A percentile compares a stretch with the other conserved stretches of the same genome.
phyloP scores from a whole-genome alignment of 2,329 filamentous ascomycete genomes.

The Arthrobotrys pseudoclavata region DNA sequence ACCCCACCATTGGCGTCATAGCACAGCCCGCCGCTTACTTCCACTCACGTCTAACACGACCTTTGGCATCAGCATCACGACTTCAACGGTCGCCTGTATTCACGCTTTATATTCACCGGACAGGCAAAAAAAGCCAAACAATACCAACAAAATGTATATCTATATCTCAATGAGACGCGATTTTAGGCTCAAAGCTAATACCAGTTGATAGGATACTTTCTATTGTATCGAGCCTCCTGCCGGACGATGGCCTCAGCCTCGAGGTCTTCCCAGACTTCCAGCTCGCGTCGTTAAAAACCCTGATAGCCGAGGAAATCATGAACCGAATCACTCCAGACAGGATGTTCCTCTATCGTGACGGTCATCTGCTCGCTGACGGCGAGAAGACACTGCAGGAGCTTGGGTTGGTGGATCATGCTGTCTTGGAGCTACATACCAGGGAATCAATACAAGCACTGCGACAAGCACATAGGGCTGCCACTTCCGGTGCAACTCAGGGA shows the following conservation, averaged over 20 bases:
- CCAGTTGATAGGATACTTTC: constrained; percentile 32
- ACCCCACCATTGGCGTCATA: constrained; percentile 58
- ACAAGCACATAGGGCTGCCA: constrained; percentile 65
- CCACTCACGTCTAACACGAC: not conserved
- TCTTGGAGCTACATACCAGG: constrained; percentile 87
- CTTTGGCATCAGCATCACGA: constrained; percentile 2
- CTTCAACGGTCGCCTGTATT: not conserved
- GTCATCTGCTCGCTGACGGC: constrained; percentile 81
- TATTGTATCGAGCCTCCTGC: constrained; percentile 35
- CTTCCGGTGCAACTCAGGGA: constrained; percentile 63
- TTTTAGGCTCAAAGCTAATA: constrained; percentile 4
- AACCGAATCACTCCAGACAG: constrained; percentile 79
- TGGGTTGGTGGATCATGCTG: constrained; percentile 86
- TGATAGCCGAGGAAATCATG: constrained; percentile 83
- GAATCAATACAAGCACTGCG: constrained; percentile 66
- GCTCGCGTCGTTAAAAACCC: constrained; percentile 85
- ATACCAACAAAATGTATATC: constrained; percentile 31
- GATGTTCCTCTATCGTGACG: constrained; percentile 86
- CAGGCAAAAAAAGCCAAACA: not conserved
- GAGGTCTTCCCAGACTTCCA: constrained; percentile 87
- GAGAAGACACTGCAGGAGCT: constrained; percentile 84
- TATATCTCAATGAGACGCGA: not conserved
- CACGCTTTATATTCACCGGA: not conserved
- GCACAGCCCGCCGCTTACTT: constrained; percentile 30
- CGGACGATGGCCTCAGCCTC: constrained; percentile 67